These are phyloP conservation scores for Cytospora leucostoma DNA, from an alignment of 2,329 filamentous ascomycete species.

Conservation along the genomic window DNA sequence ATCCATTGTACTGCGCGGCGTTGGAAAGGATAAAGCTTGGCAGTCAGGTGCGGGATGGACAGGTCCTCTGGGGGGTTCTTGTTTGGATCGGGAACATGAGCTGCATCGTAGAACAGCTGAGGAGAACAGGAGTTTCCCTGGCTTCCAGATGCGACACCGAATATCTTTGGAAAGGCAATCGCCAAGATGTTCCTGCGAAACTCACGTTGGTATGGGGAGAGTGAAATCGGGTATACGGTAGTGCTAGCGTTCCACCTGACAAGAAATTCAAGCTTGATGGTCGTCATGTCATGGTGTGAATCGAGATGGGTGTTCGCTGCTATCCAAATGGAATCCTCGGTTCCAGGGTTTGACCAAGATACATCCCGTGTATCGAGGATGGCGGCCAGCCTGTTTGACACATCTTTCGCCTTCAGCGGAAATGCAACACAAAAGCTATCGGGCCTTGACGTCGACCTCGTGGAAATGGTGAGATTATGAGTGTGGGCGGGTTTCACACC, in stretches of 20 bases:
- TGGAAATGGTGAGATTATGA: slow-evolving; percentile 20
- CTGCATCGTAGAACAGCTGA: slow-evolving; percentile 68
- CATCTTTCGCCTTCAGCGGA: slow-evolving; percentile 10
- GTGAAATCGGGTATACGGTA: not conserved
- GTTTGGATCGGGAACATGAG: slow-evolving; percentile 58
- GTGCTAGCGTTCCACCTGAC: slow-evolving; percentile 36
- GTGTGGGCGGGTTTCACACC: slow-evolving; percentile 4
- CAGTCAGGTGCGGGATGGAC: slow-evolving; percentile 46
- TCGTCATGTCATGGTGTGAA: not conserved
- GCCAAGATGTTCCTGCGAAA: slow-evolving; percentile 30
- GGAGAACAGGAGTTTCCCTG: slow-evolving; percentile 42
- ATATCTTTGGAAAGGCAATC: slow-evolving; percentile 28
- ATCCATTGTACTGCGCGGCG: slow-evolving; percentile 71
- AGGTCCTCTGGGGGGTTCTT: slow-evolving; percentile 43
- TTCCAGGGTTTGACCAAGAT: slow-evolving; percentile 23
- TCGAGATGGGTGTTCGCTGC: slow-evolving; percentile 17
- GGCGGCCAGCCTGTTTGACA: slow-evolving; percentile 5
- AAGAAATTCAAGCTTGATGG: slow-evolving; percentile 28
- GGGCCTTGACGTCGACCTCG: slow-evolving; percentile 4
- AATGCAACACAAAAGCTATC: slow-evolving; percentile 17
- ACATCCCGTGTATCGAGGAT: slow-evolving; percentile 1
- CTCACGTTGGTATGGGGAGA: slow-evolving; percentile 9
- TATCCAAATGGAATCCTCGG: slow-evolving; percentile 27
- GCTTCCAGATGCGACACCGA: not conserved
- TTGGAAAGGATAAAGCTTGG: slow-evolving; percentile 71